phyloP scores from a whole-genome alignment of 208 protist genomes.

The Leishmania arabica region DNA sequence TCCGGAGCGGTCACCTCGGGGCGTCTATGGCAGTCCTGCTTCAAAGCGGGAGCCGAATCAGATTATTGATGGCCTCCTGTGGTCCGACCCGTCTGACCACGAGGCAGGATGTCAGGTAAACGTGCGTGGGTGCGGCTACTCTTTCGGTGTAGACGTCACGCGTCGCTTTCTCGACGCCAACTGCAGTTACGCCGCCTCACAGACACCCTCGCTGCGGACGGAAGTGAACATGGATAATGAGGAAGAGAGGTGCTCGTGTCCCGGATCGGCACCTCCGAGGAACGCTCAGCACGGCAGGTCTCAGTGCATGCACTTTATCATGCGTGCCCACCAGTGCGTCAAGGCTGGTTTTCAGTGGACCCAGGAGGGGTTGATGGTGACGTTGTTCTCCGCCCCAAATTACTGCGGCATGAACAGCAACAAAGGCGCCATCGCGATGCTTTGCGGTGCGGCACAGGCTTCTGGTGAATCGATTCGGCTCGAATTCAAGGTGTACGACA shows the following conservation, averaged over 20 bases:
- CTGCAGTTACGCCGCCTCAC: slow-evolving; percentile 41
- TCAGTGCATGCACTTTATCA: slow-evolving; percentile 92
- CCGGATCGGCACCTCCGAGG: neutral
- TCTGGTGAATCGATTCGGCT: slow-evolving; percentile 48
- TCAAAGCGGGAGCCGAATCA: slow-evolving; percentile 40
- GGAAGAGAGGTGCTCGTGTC: neutral
- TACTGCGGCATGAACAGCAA: slow-evolving; percentile 82
- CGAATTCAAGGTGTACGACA: slow-evolving; percentile 72
- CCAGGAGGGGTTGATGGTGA: slow-evolving; percentile 57
- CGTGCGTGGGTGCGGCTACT: slow-evolving; percentile 68
- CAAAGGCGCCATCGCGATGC: slow-evolving; percentile 69
- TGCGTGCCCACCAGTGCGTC: slow-evolving; percentile 94
- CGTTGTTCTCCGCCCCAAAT: slow-evolving; percentile 88
- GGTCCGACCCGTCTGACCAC: slow-evolving; percentile 98
- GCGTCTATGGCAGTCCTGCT: slow-evolving; percentile 10
- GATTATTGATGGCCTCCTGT: slow-evolving; percentile 99
- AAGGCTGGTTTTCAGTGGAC: slow-evolving; percentile 83
- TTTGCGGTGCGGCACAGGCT: slow-evolving; percentile 48
- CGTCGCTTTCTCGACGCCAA: slow-evolving; percentile 72
- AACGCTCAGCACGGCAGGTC: slow-evolving; percentile 9
- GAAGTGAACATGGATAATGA: neutral
- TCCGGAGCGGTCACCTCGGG: slow-evolving; percentile 17
- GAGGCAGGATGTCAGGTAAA: slow-evolving; percentile 58
- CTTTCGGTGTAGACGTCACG: slow-evolving; percentile 78
- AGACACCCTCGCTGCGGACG: slow-evolving; percentile 20